phyloP scores from a whole-genome alignment of 2,329 filamentous ascomycete genomes.

The Diaporthe aspalathi region DNA sequence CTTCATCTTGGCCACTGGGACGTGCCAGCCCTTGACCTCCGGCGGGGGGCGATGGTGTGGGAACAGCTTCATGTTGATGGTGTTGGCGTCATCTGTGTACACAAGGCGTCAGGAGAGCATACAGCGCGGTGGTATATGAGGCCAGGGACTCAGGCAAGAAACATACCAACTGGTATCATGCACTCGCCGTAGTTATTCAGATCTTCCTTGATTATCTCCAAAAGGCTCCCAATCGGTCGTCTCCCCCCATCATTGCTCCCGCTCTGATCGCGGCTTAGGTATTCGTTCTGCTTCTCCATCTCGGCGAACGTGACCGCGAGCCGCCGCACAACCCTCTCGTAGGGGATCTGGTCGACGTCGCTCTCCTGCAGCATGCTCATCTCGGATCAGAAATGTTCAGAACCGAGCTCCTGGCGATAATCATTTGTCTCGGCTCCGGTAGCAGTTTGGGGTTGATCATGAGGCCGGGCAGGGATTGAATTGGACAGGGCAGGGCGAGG shows the following conservation, averaged over 20 bases:
- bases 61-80: conserved; percentile 96
- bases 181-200: conserved; percentile 97
- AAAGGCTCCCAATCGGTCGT: conserved; percentile 82
- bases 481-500: background rate
- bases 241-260: conserved; percentile 59
- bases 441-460: background rate
- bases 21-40: conserved; percentile 86
- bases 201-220: conserved; percentile 86
- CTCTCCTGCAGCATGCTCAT: conserved; percentile 48
- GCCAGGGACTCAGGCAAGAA: background rate
- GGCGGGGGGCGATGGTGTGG: conserved; percentile 83
- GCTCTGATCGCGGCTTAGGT: conserved; percentile 73
- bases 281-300: conserved; percentile 91
- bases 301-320: conserved; percentile 87
- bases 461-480: background rate
- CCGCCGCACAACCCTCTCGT: conserved; percentile 86
- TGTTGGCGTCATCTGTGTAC: conserved; percentile 84
- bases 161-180: conserved; percentile 93
- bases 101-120: conserved; percentile 38
- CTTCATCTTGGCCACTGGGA: conserved; percentile 81
- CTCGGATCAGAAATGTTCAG: conserved; percentile 8
- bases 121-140: background rate
- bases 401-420: background rate
- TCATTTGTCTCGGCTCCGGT: background rate
- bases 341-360: conserved; percentile 77